These are phyloP conservation scores for Pseudogymnoascus sp. DNA, from an alignment of 2,329 filamentous ascomycete species.

Conservation along the genomic window DNA sequence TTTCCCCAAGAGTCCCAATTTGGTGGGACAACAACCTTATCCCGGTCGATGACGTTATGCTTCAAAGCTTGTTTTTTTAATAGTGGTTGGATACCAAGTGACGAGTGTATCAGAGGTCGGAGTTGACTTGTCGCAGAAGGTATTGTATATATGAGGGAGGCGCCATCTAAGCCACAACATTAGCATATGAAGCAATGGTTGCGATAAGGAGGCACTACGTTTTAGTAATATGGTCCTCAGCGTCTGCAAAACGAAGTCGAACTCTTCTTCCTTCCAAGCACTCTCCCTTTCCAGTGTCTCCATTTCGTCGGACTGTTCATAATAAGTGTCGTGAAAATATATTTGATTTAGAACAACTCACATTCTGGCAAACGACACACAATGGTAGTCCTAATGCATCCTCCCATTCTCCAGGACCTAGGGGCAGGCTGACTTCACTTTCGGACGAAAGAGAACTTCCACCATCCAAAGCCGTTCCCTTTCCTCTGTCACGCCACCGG, in stretches of 20 bases:
- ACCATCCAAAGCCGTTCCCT: constrained; percentile 59
- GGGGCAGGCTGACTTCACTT: constrained; percentile 63
- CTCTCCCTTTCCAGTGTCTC: constrained; percentile 83
- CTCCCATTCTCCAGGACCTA: constrained; percentile 89
- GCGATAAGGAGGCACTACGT: constrained; percentile 46
- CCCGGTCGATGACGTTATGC: constrained; percentile 86
- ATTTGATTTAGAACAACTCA: constrained; percentile 35
- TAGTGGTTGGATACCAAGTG: constrained; percentile 76
- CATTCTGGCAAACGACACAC: constrained; percentile 94
- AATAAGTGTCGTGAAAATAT: constrained; percentile 19
- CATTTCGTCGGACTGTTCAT: constrained; percentile 34
- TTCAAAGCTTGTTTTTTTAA: constrained; percentile 72
- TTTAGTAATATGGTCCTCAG: constrained; percentile 83
- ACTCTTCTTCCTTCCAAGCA: constrained; percentile 92
- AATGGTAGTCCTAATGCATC: constrained; percentile 80
- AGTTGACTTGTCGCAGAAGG: constrained; percentile 70
- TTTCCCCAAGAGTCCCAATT: constrained; percentile 99
- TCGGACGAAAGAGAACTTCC: constrained; percentile 51
- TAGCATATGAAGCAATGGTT: not conserved
- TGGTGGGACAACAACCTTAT: constrained; percentile 88
- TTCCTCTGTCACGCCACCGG: constrained; percentile 69
- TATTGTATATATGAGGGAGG: constrained; percentile 78
- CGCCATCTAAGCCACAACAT: constrained; percentile 53
- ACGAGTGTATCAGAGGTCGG: constrained; percentile 75
- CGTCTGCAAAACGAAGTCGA: constrained; percentile 92